Base-by-base conservation (phyloP, 2,329 filamentous ascomycete species). In the Colletotrichum lentis region DNA sequence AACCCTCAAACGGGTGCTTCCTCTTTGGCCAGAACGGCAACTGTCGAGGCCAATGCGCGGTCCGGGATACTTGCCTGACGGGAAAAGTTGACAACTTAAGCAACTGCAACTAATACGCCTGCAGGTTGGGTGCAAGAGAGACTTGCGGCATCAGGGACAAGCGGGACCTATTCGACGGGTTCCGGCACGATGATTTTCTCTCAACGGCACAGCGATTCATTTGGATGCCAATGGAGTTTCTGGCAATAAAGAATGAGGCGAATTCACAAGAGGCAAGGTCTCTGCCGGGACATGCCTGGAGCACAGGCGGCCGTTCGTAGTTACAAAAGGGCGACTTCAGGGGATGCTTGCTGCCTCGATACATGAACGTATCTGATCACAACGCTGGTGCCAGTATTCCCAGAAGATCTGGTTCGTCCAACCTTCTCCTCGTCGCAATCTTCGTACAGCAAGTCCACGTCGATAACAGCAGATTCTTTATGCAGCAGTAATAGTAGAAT, bases 1-100 rank as follows among this genome's bases (percentile, higher is more conserved):
- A 47, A 64, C 43, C 41, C 64, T 5, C 22, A 12, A 18, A 49
- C 46, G 24, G 46, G 46, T 49, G 20, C 46, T 49, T 20, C 14
- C 46, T 49, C 3, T 49, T 49, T 4, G 46, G 46, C 22, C 46
- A 49, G 22, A 49, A 49, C 20, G 46, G 46, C n/a, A 49, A 49
- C 46, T 49, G 46, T 24, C 46, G 46, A 49, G 46, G 46, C 46
- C 46, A 49, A 7, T 49, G 46, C 46, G 7, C 22, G 20, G 46
- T 24, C 27, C 27, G 46, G 46, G 46, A 49, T 18, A 24, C n/a
- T 27, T 49, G 46, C 20, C 46, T 49, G 22, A 49, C 20, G n/a
- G 46, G n/a, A n/a, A n/a, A n/a, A n/a, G n/a, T n/a, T n/a, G n/a
- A 49, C 14, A 49, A 49, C 46, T 49, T 49, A 20, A 20, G 46